These are phyloP conservation scores for Cryptococcus depauperatus DNA, from an alignment of 1,284 basidiomycete species.

Conservation along the genomic window DNA sequence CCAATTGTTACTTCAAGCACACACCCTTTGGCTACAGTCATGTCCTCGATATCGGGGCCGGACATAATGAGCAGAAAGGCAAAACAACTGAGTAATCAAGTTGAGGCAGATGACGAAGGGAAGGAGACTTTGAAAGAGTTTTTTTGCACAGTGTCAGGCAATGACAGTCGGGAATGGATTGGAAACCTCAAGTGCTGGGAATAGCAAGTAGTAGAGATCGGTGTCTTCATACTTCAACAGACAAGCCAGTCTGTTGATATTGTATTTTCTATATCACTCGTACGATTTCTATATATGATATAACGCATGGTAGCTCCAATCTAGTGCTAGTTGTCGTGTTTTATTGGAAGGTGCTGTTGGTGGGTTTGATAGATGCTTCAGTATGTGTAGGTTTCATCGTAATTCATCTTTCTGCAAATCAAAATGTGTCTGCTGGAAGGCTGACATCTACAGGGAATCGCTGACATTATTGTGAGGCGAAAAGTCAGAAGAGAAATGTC, in stretches of 20 bases:
- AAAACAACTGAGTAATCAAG: not conserved
- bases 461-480: no score
- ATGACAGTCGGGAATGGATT: not conserved
- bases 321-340: conserved; percentile 27
- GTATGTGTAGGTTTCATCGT: conserved; percentile 39
- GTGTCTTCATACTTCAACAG: conserved; percentile 41
- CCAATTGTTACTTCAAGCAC: no score
- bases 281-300: conserved; percentile 37
- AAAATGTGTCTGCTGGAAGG: no score
- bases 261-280: conserved; percentile 40
- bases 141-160: conserved; percentile 26
- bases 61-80: conserved; percentile 4
- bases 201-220: conserved; percentile 15
- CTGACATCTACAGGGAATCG: no score
- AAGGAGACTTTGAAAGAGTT: conserved; percentile 29
- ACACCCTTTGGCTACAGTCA: no score
- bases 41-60: conserved; percentile 6
- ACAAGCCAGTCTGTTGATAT: conserved; percentile 42
- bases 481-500: no score
- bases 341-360: conserved; percentile 33
- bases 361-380: conserved; percentile 35
- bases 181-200: conserved; percentile 1
- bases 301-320: conserved; percentile 24
- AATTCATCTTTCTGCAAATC: no score
- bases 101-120: conserved; percentile 1